Conservation (phyloP, 2,329 filamentous ascomycete species). For the Pochonia chlamydosporia region DNA sequence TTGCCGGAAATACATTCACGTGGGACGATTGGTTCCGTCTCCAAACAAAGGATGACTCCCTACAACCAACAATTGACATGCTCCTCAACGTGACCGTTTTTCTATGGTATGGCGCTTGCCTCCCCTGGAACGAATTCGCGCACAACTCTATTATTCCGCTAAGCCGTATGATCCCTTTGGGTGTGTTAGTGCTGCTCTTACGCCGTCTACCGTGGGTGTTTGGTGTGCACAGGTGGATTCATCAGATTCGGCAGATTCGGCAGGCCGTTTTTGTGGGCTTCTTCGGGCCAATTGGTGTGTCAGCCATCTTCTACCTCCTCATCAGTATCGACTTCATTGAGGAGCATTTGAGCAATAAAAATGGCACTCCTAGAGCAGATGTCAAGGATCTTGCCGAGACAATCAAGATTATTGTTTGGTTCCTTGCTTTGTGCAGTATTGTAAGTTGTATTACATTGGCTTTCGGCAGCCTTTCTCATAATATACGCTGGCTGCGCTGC, state of each 20-base stretch:
- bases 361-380: slow-evolving; percentile 59
- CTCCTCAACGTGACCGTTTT: slow-evolving; percentile 84
- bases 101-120: slow-evolving; percentile 83
- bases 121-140: slow-evolving; percentile 70
- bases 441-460: no score
- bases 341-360: slow-evolving; percentile 39
- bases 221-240: slow-evolving; percentile 67
- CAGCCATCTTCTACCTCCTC: slow-evolving; percentile 85
- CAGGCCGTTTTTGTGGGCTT: slow-evolving; percentile 87
- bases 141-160: slow-evolving; percentile 66
- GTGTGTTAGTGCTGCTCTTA: slow-evolving; percentile 69
- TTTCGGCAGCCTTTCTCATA: no score
- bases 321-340: slow-evolving; percentile 69
- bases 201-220: slow-evolving; percentile 74
- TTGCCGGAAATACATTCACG: slow-evolving; percentile 85
- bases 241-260: slow-evolving; percentile 66
- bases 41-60: slow-evolving; percentile 74
- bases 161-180: slow-evolving; percentile 66
- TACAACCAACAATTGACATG: slow-evolving; percentile 98
- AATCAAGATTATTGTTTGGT: slow-evolving; percentile 75
- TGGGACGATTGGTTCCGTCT: slow-evolving; percentile 93
- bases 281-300: slow-evolving; percentile 88
- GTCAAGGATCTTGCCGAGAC: slow-evolving; percentile 60
- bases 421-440: slow-evolving; percentile 75
- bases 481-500: no score